A percentile compares a stretch with the other conserved stretches of the same genome.
Evolutionary conservation across 169 alveolate species (phyloP).

Genomic region (Plasmodium malariae): DNA sequence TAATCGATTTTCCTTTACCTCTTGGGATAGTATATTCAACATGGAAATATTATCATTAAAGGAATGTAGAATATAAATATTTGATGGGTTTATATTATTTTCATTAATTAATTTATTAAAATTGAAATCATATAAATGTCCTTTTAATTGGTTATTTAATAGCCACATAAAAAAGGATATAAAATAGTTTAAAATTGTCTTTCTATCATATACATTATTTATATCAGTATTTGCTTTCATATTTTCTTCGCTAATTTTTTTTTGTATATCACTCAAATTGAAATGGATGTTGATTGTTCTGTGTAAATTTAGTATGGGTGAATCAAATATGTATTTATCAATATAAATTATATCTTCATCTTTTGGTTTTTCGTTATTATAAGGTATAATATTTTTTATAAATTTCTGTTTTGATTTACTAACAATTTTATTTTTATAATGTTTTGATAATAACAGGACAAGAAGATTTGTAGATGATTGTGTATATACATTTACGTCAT

Average conservation of each 20-base stretch:
- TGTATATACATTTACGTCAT: slow-evolving; percentile 62
- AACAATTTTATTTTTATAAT: slow-evolving; percentile 59
- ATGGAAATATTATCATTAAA: slow-evolving; percentile 57
- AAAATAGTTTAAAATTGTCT: slow-evolving; percentile 26
- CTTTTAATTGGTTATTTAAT: slow-evolving; percentile 69
- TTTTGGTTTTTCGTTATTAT: slow-evolving; percentile 25
- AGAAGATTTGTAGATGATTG: slow-evolving; percentile 74
- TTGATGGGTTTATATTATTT: slow-evolving; percentile 65
- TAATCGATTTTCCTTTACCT: slow-evolving; percentile 49
- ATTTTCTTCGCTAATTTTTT: slow-evolving; percentile 55
- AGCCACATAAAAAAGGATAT: slow-evolving; percentile 71
- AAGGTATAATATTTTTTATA: slow-evolving; percentile 60
- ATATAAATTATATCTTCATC: slow-evolving; percentile 39
- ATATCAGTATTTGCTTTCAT: background rate
- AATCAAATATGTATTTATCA: slow-evolving; percentile 70
- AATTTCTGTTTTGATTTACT: slow-evolving; percentile 69
- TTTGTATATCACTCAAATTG: slow-evolving; percentile 41
- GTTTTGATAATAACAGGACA: slow-evolving; percentile 55
- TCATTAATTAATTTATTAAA: slow-evolving; percentile 54
- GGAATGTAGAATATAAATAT: slow-evolving; percentile 61
- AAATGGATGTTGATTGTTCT: slow-evolving; percentile 64
- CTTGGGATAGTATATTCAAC: slow-evolving; percentile 39
- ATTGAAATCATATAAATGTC: slow-evolving; percentile 66
- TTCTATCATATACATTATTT: slow-evolving; percentile 52
- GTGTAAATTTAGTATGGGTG: slow-evolving; percentile 70